Conservation (phyloP, 2,329 filamentous ascomycete species). For the Fusarium oxysporum region DNA sequence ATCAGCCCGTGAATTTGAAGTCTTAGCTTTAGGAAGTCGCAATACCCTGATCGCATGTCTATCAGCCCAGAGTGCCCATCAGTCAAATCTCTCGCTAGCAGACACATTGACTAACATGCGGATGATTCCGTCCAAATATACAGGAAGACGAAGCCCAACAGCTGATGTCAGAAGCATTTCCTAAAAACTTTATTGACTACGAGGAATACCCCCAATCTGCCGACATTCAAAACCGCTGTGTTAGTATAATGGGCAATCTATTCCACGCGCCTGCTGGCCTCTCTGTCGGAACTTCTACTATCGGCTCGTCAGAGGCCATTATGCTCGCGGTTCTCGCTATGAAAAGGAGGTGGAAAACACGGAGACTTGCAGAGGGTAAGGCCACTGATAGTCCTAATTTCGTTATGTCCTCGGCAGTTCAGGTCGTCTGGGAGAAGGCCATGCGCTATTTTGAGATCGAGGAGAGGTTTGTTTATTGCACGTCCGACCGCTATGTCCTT, state of each 20-base stretch:
- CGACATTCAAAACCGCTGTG: constrained; percentile 91
- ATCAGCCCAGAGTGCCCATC: not conserved
- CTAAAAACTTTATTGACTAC: constrained; percentile 96
- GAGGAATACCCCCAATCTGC: constrained; percentile 85
- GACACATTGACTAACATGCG: constrained; percentile 23
- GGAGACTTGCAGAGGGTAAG: constrained; percentile 84
- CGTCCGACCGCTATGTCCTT: constrained; percentile 70
- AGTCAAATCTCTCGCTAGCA: not conserved
- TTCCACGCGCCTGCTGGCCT: constrained; percentile 82
- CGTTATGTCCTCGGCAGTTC: constrained; percentile 94
- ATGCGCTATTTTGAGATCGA: constrained; percentile 92
- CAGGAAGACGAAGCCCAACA: constrained; percentile 95
- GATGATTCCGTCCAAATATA: not conserved
- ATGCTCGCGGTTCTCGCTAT: constrained; percentile 88
- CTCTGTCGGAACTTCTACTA: constrained; percentile 86
- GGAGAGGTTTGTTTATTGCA: constrained; percentile 80
- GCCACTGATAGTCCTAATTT: constrained; percentile 85
- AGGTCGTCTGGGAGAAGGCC: constrained; percentile 97
- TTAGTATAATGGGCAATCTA: constrained; percentile 88
- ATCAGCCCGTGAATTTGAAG: not conserved
- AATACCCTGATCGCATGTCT: not conserved
- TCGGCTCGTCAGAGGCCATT: constrained; percentile 91
- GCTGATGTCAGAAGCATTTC: constrained; percentile 91
- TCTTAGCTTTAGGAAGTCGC: constrained; percentile 23
- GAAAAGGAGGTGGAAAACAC: constrained; percentile 95